A percentile compares a stretch with the other conserved stretches of the same genome.
Evolutionary conservation across 768 basidiomycete species (phyloP).

Genomic region (Leccinum subtestaceum): DNA sequence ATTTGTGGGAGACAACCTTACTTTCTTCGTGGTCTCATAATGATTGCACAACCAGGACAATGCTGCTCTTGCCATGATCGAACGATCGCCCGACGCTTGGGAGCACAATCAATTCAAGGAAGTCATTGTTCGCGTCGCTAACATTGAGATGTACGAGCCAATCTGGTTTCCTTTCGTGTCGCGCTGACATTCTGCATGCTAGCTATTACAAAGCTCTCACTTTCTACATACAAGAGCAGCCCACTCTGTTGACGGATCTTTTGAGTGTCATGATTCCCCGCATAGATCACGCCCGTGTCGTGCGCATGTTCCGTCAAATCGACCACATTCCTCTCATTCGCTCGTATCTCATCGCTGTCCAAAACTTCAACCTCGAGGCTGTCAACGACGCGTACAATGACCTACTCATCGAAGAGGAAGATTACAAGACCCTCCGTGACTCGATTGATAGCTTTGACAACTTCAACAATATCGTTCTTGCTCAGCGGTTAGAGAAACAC

Average conservation of each 20-base stretch:
- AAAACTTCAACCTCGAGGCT: constrained; percentile 92
- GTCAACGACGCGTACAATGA: constrained; percentile 99
- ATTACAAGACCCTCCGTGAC: constrained; percentile 95
- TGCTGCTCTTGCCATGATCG: constrained; percentile 97
- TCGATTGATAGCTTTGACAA: constrained; percentile 98
- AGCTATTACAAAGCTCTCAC: constrained; percentile 95
- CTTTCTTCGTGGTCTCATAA: not conserved
- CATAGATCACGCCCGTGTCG: constrained; percentile 93
- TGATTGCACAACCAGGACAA: constrained; percentile 64
- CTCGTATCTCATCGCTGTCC: constrained; percentile 94
- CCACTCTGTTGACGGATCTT: constrained; percentile 89
- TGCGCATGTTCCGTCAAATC: constrained; percentile 91
- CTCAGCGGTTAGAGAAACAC: constrained; percentile 83
- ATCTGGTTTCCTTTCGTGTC: not conserved
- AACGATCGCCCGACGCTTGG: constrained; percentile 97
- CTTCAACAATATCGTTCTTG: constrained; percentile 89
- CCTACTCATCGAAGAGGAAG: constrained; percentile 98
- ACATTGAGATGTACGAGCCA: constrained; percentile 83
- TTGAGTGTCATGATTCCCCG: constrained; percentile 90
- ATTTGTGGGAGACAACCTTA: constrained; percentile 50
- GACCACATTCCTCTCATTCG: constrained; percentile 96
- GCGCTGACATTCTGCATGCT: constrained; percentile 7
- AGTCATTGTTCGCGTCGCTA: constrained; percentile 92
- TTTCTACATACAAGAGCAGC: constrained; percentile 94
- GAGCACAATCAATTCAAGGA: constrained; percentile 99